A percentile compares a stretch with the other conserved stretches of the same genome.
Evolutionary conservation across 106 monocot genomes (phyloP).

Genomic region (Apostasia ramifera): DNA sequence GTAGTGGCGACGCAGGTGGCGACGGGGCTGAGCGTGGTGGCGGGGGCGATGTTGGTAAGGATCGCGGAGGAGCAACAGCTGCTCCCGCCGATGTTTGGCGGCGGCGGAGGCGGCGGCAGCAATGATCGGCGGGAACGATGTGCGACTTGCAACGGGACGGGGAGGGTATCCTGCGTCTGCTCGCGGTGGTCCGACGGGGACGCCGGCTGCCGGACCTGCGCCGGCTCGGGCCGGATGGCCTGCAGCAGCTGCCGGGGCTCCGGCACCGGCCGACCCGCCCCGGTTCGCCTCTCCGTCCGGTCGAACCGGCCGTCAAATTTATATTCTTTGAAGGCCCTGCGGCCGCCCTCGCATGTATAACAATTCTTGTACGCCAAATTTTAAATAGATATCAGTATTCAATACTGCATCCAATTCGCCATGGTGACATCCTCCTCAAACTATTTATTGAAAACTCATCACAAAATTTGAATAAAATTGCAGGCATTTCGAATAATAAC

Average conservation of each 20-base stretch:
- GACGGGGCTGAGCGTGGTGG: conserved; percentile 55
- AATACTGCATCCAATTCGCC: too few species aligned
- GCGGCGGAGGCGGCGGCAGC: conserved; percentile 7
- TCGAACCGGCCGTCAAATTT: conserved; percentile 13
- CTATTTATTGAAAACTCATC: too few species aligned
- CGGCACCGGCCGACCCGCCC: conserved; percentile 60
- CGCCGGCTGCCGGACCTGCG: conserved; percentile 74
- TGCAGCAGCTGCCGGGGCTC: conserved; percentile 80
- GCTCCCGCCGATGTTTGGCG: conserved; percentile 26
- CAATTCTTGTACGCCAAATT: too few species aligned
- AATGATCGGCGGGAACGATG: conserved; percentile 31
- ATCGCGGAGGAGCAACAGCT: conserved; percentile 31
- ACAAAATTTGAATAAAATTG: too few species aligned
- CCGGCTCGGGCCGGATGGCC: conserved; percentile 72
- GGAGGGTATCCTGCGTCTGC: conserved; percentile 72
- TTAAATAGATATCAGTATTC: too few species aligned
- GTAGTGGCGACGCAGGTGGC: conserved; percentile 70
- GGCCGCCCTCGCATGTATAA: not conserved
- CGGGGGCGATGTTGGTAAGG: conserved; percentile 74
- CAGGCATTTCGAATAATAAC: too few species aligned
- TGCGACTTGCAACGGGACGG: conserved; percentile 67
- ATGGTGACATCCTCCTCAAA: too few species aligned
- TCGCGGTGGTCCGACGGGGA: conserved; percentile 91
- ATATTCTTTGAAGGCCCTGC: not conserved
- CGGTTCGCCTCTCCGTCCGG: conserved; percentile 34